Evolutionary conservation across 179 eudicot species (phyloP), one percentile per base, ranked within the genome.

Genomic region (Corrigiola litoralis): DNA sequence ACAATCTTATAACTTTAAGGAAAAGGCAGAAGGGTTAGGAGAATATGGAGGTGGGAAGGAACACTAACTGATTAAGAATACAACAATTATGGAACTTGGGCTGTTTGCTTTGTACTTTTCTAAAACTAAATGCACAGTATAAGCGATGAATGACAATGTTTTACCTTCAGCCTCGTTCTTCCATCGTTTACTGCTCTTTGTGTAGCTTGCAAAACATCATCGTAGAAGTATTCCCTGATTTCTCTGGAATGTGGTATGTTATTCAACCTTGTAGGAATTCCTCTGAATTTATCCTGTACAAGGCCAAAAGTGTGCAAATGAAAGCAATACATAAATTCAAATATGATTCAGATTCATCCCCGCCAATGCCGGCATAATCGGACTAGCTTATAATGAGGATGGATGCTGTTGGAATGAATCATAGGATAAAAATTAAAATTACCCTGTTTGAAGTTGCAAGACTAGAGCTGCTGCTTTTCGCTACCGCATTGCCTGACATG

Each of bases 211-310:
- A 94, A 85, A 59, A 94, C 97, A 77, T 94, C 97, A 64, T 86
- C 80, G 48, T 90, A 94, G 73, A 94, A 94, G 76, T 94, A 94
- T 73, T 90, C 77, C 81, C 99, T 83, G 61, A 94, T 94, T 71
- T 94, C 99, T 77, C 86, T 83, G 28, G 99, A 84, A 78, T 94
- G 99, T 63, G 99, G 99, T 73, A 94, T 90, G 61, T 90, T 94
- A 79, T 90, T 90, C 75, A 94, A 79, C 71, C 83, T 84, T 47
- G 99, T 94, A 58, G 99, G 99, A 69, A 90, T 90, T 52, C 99
- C 99, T 79, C 97, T 83, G 96, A 97, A 94, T 47, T 56, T 73
- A 40, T 75, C 81, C 99, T 90, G 84, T 45, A 58, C 60, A 79
- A 66, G 58, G 78, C 25, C 63, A 74, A 63, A 68, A 72, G 41